Conservation (phyloP, 2,329 filamentous ascomycete genomes). For the Triangularia setosa region DNA sequence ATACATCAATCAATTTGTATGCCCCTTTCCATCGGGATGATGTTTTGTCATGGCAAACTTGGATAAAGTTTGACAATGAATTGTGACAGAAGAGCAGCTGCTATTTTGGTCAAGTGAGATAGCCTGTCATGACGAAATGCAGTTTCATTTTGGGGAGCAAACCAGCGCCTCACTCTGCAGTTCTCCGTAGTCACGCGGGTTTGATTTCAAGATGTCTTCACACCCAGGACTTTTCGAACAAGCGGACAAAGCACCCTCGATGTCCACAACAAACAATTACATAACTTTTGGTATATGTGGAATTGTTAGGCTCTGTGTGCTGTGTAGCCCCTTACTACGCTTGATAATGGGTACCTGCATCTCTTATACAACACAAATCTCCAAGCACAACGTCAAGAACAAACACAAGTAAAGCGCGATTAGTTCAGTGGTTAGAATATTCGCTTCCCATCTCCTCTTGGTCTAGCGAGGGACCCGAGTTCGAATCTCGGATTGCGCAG, state of each 20-base stretch:
- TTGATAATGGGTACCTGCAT: background rate
- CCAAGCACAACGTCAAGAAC: background rate
- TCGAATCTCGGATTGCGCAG: constrained; percentile 24
- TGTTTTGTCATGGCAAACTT: background rate
- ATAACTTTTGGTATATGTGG: background rate
- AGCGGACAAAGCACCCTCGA: background rate
- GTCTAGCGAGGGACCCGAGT: constrained; percentile 22
- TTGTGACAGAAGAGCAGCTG: background rate
- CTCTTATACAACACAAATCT: background rate
- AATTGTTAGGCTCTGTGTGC: too few species aligned
- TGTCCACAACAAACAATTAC: background rate
- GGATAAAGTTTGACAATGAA: background rate
- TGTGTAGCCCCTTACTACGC: background rate
- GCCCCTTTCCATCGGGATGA: background rate
- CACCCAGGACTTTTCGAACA: background rate
- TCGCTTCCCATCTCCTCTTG: constrained; percentile 24
- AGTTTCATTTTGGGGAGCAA: background rate
- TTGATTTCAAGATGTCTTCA: background rate
- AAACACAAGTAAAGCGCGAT: constrained; percentile 14
- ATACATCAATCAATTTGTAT: background rate
- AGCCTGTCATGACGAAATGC: background rate
- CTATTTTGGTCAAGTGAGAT: background rate
- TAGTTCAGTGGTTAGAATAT: constrained; percentile 25
- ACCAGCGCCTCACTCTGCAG: background rate
- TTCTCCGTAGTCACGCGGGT: background rate